These are phyloP conservation scores for Mercurialis annua DNA, from an alignment of 345 rosid genomes.

Conservation along the genomic window DNA sequence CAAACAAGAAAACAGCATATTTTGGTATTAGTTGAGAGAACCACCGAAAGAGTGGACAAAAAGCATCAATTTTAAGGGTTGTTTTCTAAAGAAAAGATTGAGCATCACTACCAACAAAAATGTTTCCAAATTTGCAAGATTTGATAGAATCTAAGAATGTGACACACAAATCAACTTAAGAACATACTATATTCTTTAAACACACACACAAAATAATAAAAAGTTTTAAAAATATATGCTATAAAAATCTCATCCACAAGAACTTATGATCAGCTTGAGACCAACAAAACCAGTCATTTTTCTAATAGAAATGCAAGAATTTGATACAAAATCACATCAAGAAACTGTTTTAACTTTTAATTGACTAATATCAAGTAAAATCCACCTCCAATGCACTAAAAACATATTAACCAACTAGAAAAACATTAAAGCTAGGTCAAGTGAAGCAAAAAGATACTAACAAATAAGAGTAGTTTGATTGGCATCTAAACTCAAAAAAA, in stretches of 20 bases:
- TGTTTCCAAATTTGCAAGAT: constrained; percentile 21
- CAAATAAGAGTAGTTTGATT: background rate
- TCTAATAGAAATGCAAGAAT: constrained; percentile 19
- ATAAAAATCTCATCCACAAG: constrained; percentile 4
- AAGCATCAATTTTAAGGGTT: constrained; percentile 39
- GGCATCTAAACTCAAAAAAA: constrained; percentile 9
- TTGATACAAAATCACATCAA: constrained; percentile 14
- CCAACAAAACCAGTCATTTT: constrained; percentile 17
- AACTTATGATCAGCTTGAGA: constrained; percentile 19
- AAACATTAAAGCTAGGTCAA: constrained; percentile 13
- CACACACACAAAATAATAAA: background rate
- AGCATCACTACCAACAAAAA: constrained; percentile 42
- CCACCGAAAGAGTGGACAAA: constrained; percentile 47
- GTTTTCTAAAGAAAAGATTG: constrained; percentile 28
- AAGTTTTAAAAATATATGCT: background rate
- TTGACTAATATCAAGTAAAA: background rate
- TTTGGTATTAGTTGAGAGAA: constrained; percentile 37
- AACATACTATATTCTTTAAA: constrained; percentile 21
- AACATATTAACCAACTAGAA: constrained; percentile 10
- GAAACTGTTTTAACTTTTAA: background rate
- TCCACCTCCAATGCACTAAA: constrained; percentile 15
- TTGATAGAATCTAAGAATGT: constrained; percentile 21
- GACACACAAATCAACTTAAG: constrained; percentile 26
- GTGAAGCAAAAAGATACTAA: background rate
- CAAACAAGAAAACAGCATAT: constrained; percentile 39